Conservation (phyloP, 2,329 filamentous ascomycete genomes). For the Aaosphaeria pasadenensis region DNA sequence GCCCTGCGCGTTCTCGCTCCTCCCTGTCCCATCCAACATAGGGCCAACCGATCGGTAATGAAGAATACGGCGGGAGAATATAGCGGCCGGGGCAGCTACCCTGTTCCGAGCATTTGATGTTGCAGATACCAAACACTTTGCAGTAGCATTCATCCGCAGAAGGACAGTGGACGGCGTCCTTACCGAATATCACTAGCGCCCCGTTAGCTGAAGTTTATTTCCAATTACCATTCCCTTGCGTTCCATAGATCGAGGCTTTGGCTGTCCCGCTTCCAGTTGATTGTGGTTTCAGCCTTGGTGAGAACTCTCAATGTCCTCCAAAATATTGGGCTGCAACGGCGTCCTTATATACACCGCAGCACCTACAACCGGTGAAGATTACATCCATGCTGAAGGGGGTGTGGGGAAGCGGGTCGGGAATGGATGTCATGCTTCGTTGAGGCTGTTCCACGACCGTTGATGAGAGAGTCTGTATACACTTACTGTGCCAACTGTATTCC, state of each 20-base stretch:
- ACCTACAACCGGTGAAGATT: no score
- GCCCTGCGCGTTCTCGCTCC: conserved; percentile 5
- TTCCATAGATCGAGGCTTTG: no score
- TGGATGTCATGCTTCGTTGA: no score
- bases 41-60: conserved; percentile 62
- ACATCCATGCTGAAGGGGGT: no score
- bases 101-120: conserved; percentile 40
- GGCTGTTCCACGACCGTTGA: no score
- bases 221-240: no score
- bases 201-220: conserved; percentile 11
- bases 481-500: conserved; percentile 61
- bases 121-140: conserved; percentile 62
- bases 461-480: conserved; percentile 13
- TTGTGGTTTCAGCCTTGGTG: no score
- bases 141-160: conserved; percentile 63
- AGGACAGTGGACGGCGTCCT: conserved; percentile 56
- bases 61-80: conserved; percentile 55
- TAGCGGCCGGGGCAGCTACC: conserved; percentile 58
- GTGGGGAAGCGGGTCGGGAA: no score
- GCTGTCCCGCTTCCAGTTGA: no score
- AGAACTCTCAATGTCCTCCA: no score
- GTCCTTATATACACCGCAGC: no score
- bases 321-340: no score
- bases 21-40: conserved; percentile 52
- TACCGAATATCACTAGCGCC: conserved; percentile 35